Evolutionary conservation across 768 basidiomycete genomes (phyloP), one percentile per base, ranked within the genome.

Genomic region (Pisolithus albus): DNA sequence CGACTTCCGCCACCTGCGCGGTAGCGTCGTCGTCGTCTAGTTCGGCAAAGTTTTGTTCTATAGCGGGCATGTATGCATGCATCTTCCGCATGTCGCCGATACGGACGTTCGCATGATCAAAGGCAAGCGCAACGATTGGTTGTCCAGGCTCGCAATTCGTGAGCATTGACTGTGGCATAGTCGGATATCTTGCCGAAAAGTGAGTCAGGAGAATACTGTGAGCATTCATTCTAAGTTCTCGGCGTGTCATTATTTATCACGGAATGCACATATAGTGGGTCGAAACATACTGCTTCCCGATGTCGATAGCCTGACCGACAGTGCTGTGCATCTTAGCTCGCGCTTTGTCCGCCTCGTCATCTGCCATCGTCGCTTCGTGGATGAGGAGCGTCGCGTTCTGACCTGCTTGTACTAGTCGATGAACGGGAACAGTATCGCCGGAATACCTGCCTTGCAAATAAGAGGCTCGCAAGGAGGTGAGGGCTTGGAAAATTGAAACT

Each of bases 131-230:
- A 7, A 95, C 63, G 7, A 75, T 66, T 0, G 82, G 80, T 38
- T 72, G 70, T 40, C 52, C 63, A 38, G 50, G 49, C 48, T 42
- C 50, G 37, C 23, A 54, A 52, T 54, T 49, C 46, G 44, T 63
- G 36, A 52, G 55, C 13, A 70, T 62, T 10, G 75, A 67, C 4
- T 77, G 70, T 3, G 91, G 91, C 63, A 94, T 73, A 59, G 88
- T 92, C 16, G 94, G 92, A 67, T 95, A 94, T 26, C 93, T 84
- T 38, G 89, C 89, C 9, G 93, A 96, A 70, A 97, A 97, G 65
- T 97, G 94, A 0, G 92, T 98, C 19, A 98, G 78, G n/a, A 97
- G 79, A 39, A 91, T 76, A 56, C 91, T 83, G 49, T 82, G 71
- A 1, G 92, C 92, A 9, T 79, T 75, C 93, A 95, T 95, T 54